A percentile compares a stretch with the other conserved stretches of the same genome.
Conservation (phyloP, 2,329 filamentous ascomycete genomes). For the Pseudocercospora ulei region DNA sequence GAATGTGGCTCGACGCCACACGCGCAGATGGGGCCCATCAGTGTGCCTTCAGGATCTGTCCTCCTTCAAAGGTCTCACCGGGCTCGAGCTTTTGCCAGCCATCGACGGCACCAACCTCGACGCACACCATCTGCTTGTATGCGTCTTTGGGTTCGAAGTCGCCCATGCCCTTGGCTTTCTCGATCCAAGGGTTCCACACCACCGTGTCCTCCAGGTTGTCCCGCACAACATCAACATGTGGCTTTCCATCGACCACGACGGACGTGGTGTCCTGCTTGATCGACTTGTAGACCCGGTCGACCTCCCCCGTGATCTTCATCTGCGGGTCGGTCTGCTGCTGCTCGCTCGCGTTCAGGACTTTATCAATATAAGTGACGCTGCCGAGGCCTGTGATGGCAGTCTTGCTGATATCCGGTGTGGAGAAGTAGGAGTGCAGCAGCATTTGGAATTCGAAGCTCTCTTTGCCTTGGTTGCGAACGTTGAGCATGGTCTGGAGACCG, state of each 20-base stretch:
- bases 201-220: conserved; percentile 83
- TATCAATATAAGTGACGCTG: conserved; percentile 67
- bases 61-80: conserved; percentile 59
- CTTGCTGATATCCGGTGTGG: conserved; percentile 69
- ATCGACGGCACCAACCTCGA: conserved; percentile 78
- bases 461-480: conserved; percentile 78
- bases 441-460: conserved; percentile 83
- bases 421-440: conserved; percentile 83
- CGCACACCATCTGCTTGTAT: conserved; percentile 86
- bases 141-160: conserved; percentile 86
- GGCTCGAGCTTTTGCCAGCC: conserved; percentile 77
- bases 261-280: conserved; percentile 54
- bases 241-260: conserved; percentile 54
- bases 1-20: no score
- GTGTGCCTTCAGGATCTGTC: conserved; percentile 44
- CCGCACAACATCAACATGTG: conserved; percentile 62
- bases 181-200: conserved; percentile 93
- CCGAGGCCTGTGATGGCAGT: conserved; percentile 66
- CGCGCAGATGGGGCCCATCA: conserved; percentile 13
- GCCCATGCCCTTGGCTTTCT: conserved; percentile 68
- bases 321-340: conserved; percentile 56
- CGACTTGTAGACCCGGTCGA: conserved; percentile 74
- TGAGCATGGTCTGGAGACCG: conserved; percentile 67
- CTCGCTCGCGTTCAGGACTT: conserved; percentile 56
- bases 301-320: conserved; percentile 65